Evolutionary conservation across 192 early-diverging fungal species (phyloP).

Genomic region (Rhizoclosmatium globosum): DNA sequence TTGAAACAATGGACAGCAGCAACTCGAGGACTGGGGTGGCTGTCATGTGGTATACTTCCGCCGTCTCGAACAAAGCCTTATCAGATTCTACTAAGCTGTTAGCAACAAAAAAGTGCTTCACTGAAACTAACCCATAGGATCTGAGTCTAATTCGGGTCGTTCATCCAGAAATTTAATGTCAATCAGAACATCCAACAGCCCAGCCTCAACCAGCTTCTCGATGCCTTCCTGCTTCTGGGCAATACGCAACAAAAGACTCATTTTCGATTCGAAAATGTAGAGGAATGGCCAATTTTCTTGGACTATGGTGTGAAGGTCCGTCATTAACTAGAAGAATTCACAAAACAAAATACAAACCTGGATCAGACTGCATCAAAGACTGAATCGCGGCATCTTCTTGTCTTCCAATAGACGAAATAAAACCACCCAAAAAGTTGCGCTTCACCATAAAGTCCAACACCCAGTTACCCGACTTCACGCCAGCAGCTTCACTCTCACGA

Average conservation of each 20-base stretch:
- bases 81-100: slow-evolving; percentile 8
- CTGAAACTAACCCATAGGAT: slow-evolving; percentile 38
- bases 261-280: slow-evolving; percentile 84
- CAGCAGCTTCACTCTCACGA: not conserved
- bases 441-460: slow-evolving; percentile 49
- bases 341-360: slow-evolving; percentile 33
- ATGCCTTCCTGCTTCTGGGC: slow-evolving; percentile 78
- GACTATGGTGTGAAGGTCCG: not conserved
- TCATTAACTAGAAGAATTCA: slow-evolving; percentile 1
- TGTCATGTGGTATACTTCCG: slow-evolving; percentile 72
- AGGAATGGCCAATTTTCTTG: slow-evolving; percentile 48
- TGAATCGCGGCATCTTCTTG: slow-evolving; percentile 50
- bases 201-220: slow-evolving; percentile 78
- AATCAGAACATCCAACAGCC: slow-evolving; percentile 78
- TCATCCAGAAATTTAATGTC: slow-evolving; percentile 78
- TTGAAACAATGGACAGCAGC: slow-evolving; percentile 59
- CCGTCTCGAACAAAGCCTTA: not conserved
- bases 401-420: slow-evolving; percentile 49
- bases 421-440: slow-evolving; percentile 59
- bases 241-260: slow-evolving; percentile 83
- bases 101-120: not conserved
- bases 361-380: slow-evolving; percentile 40
- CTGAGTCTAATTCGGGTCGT: slow-evolving; percentile 62
- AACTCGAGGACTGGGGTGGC: slow-evolving; percentile 70
- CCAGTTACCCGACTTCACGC: slow-evolving; percentile 15